Evolutionary conservation across 345 rosid genomes (phyloP), one percentile per base, ranked within the genome.

Genomic region (Cardamine occulta): DNA sequence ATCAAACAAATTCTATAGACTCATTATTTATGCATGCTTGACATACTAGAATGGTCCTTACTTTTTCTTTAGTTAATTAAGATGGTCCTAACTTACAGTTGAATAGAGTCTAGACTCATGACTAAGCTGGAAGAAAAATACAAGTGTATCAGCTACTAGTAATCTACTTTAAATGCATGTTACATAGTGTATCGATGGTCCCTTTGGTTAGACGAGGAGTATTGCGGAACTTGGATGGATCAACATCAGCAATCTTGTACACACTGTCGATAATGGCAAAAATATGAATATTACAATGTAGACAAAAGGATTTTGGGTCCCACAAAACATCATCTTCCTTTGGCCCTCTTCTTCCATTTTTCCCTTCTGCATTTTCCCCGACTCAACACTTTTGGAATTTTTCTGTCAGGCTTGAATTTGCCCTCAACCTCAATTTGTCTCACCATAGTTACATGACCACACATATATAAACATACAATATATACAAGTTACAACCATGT

Each of bases 121-220:
- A 70, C 67, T 56, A 63, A 56, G 23, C 75, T 62, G 14, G 70
- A 64, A 64, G 66, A 77, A 70, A 63, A 47, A 47, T 57, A 77
- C 80, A 76, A 60, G 52, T 63, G 66, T 63, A 70, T 70, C n/a
- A 49, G 66, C 80, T 63, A 63, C 42, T 42, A 69, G 21, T 76
- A 61, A 61, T 44, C 47, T 75, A 68, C 74, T 74, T 18, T 40
- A 32, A 21, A 76, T 69, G 72, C 66, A 63, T 54, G 70, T 54
- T 76, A 62, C 64, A 53, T 62, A 60, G 62, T 72, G 59, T 48
- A 48, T 32, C 12, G 26, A 78, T 73, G 74, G 68, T 49, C 81
- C 81, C 73, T 71, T 73, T 53, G 24, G 79, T 45, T 73, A 40
- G 66, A 68, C 73, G 80, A 76, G 80, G 80, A 76, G 68, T 59